Evolutionary conservation across 1,284 basidiomycete genomes (phyloP).

Genomic region (Cryptococcus sp.): DNA sequence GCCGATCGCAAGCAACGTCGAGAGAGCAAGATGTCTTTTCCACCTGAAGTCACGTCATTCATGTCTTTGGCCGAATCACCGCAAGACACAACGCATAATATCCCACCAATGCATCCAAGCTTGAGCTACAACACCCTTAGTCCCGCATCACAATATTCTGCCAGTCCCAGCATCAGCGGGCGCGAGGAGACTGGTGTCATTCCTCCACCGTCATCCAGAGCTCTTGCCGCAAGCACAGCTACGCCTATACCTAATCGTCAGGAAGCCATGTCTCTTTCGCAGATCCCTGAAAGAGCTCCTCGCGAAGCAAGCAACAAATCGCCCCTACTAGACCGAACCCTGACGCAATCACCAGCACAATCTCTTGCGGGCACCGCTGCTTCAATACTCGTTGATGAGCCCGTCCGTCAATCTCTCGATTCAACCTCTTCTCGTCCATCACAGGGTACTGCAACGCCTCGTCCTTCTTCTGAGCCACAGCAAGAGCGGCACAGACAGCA

Average conservation of each 20-base stretch:
- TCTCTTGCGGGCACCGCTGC: constrained; percentile 3
- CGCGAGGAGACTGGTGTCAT: constrained; percentile 11
- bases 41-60: constrained; percentile 47
- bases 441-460: constrained; percentile 25
- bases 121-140: constrained; percentile 22
- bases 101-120: constrained; percentile 17
- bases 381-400: constrained; percentile 5
- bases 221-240: constrained; percentile 21
- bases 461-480: constrained; percentile 10
- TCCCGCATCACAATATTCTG: constrained; percentile 31
- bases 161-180: constrained; percentile 10
- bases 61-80: constrained; percentile 44
- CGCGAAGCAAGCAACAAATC: constrained; percentile 8
- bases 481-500: constrained; percentile 1
- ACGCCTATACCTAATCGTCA: constrained; percentile 13
- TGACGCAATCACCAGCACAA: constrained; percentile 9
- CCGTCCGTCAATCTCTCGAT: constrained; percentile 10
- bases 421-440: constrained; percentile 19
- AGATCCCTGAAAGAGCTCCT: constrained; percentile 5
- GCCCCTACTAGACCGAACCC: constrained; percentile 5
- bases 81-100: constrained; percentile 16
- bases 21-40: constrained; percentile 45
- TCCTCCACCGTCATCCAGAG: constrained; percentile 24
- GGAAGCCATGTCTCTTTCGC: constrained; percentile 1
- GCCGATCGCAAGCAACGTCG: constrained; percentile 33